phyloP scores from a whole-genome alignment of 495 filamentous ascomycete species.

The Lepidopterella palustris region DNA sequence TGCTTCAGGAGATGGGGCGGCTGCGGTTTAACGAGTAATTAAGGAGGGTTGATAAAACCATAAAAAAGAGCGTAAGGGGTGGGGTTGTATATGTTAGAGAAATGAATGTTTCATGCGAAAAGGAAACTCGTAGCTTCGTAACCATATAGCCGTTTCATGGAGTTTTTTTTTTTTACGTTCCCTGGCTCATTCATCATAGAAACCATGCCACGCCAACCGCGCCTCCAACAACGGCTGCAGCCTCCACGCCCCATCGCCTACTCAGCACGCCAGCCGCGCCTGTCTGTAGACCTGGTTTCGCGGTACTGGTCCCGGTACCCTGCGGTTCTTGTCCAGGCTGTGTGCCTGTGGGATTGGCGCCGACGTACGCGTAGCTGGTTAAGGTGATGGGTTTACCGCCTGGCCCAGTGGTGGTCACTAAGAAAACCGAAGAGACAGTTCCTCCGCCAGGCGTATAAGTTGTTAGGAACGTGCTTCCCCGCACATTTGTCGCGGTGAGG shows the following conservation, averaged over 20 bases:
- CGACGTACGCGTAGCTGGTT: conserved; percentile 31
- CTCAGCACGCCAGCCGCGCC: conserved; percentile 19
- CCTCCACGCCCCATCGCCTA: conserved; percentile 9
- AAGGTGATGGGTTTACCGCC: conserved; percentile 34
- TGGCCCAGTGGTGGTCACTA: conserved; percentile 31
- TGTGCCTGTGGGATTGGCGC: conserved; percentile 2
- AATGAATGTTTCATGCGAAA: too few species aligned
- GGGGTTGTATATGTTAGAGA: too few species aligned
- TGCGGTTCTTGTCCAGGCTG: conserved; percentile 5
- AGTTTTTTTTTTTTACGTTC: too few species aligned
- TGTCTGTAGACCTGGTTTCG: conserved; percentile 23
- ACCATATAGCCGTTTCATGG: too few species aligned
- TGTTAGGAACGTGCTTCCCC: conserved; percentile 33
- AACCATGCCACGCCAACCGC: conserved; percentile 28
- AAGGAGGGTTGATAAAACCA: too few species aligned
- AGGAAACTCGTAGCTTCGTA: too few species aligned
- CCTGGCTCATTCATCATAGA: too few species aligned
- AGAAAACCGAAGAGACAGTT: conserved; percentile 27
- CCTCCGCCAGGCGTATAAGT: conserved; percentile 37
- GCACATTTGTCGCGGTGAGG: conserved; percentile 33
- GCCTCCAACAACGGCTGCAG: conserved; percentile 29
- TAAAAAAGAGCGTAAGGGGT: too few species aligned
- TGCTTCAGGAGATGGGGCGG: too few species aligned
- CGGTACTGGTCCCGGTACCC: conserved; percentile 5
- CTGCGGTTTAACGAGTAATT: too few species aligned